Evolutionary conservation across 805 yeast species (phyloP), one percentile per base, ranked within the genome.

Genomic region (Cyberlindnera bimundalis): DNA sequence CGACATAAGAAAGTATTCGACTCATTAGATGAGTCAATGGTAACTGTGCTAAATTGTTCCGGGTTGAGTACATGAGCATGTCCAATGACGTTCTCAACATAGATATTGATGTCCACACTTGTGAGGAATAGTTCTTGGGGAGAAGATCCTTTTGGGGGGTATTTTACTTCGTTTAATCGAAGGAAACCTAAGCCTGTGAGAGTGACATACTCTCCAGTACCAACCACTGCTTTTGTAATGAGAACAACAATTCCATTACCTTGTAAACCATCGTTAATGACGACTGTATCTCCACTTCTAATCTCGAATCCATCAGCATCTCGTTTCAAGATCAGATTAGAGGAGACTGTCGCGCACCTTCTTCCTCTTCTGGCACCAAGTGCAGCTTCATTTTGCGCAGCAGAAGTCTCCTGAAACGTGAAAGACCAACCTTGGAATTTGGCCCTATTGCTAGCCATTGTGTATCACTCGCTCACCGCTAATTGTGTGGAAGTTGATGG

Each of bases 71-170:
- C 73, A 7, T 56, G 64, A 7, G 76, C 79, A 29, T 65, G 61
- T 6, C 58, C 67, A 2, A 73, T 46, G 19, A 81, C 65, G 33
- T 76, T 67, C 2, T 45, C 47, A 2, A 79, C 58, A 35, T 59
- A 52, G 13, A 81, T 57, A 27, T 70, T 70, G 4, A 68, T 71
- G 15, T 66, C 39, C 25, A 72, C 70, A 3, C 84, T 70, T 0
- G 85, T 74, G 19, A 82, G 51, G 47, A 76, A 77, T 6, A 81
- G 40, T 56, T 81, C 88, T 50, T 71, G 68, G 1, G 49, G 51
- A 7, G 52, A 57, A 1, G 59, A 36, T 17, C 53, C 55, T 6
- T 39, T 47, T 10, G 67, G 60, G 5, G 50, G 41, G 4, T 43
- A 40, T 2, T 64, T 61, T 7, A 75, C 58, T 28, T 78, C 81